Evolutionary conservation across 345 rosid genomes (phyloP), one percentile per base, ranked within the genome.

Genomic region (Eucalyptus rudis): DNA sequence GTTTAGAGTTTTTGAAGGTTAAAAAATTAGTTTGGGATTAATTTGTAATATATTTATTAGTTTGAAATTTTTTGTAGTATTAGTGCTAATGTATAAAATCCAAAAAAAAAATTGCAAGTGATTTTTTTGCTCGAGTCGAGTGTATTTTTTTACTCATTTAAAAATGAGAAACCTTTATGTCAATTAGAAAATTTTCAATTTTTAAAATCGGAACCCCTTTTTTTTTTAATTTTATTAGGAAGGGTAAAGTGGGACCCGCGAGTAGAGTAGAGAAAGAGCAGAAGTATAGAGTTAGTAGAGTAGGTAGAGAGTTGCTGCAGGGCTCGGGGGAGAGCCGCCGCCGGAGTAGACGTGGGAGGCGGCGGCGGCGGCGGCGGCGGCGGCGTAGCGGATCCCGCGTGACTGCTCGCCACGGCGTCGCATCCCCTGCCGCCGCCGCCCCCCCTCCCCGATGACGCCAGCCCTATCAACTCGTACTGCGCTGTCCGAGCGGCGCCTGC

Each of bases 301-400:
- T 52, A 8, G 15, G 15, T 13, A 3, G 66, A 27, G 79, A 15
- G 25, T 9, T 9, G 45, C 25, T 8, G 71, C 36, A 49, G 25
- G 33, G 87, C 51, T 86, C 85, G 86, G 54, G 86, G 83, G 51
- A 49, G 47, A 22, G 83, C 58, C 62, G 89, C 91, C 94, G 93
- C 88, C 86, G 91, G 92, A 87, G 49, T 62, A 31, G 89, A 87
- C 89, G 80, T 29, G 80, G 80, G 19, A 3, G 79, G 68, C 2
- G 52, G 43, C 15, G 64, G 64, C 64, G 59, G 59, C 58, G 62
- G n/a, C n/a, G n/a, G 58, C 64, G 31, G 68, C 68, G 68, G 68
- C 33, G 68, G 66, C 16, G 51, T 16, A 27, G 33, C 2, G 76
- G 31, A 33, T 50, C 84, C 47, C 4, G 47, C 47, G 84, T 24